Evolutionary conservation across 495 filamentous ascomycete species (phyloP), one percentile per base, ranked within the genome.

Genomic region (Margaritispora aquatica): DNA sequence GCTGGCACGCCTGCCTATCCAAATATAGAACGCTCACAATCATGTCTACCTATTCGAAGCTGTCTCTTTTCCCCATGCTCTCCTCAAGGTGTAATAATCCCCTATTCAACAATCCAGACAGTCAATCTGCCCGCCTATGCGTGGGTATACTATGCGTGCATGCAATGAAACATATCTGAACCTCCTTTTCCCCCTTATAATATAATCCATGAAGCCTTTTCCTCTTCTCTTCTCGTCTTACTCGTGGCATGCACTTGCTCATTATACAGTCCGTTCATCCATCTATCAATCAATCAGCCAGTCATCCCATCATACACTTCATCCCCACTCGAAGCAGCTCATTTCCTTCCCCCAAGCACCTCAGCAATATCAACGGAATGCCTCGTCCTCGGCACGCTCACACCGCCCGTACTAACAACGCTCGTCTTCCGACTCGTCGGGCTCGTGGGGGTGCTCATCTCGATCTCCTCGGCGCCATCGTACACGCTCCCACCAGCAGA

Each of bases 291-390:
- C 50, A 51, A 51, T 13, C 27, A 34, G 17, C 19, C 36, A 54
- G 34, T 3, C 34, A 44, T 44, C 51, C 38, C 38, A 44, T n/a
- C 38, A 3, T 17, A 44, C 11, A 2, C 38, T 8, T n/a, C 7
- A 44, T 9, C 7, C 38, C 7, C 38, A 34, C 7, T 15, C 15
- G 29, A 5, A 34, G 29, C 29, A 7, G 38, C 38, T 59, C 41
- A 49, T n/a, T 31, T 26, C n/a, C 51, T 19, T 46, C 63, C 47
- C 19, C 54, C 31, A 20, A 65, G n/a, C 10, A 65, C n/a, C 52
- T 65, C 59, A 2, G 55, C 63, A 13, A 59, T 54, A 62, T 66
- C 63, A 59, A 66, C 34, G 31, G 63, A 66, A 23, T 60, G 63
- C 31, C 59, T 59, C 36, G 24, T 61, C 41, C 50, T 61, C 11